Evolutionary conservation across 1,139 yeast genomes (phyloP), one percentile per base, ranked within the genome.

Genomic region (Yamadazyma dushanensis): DNA sequence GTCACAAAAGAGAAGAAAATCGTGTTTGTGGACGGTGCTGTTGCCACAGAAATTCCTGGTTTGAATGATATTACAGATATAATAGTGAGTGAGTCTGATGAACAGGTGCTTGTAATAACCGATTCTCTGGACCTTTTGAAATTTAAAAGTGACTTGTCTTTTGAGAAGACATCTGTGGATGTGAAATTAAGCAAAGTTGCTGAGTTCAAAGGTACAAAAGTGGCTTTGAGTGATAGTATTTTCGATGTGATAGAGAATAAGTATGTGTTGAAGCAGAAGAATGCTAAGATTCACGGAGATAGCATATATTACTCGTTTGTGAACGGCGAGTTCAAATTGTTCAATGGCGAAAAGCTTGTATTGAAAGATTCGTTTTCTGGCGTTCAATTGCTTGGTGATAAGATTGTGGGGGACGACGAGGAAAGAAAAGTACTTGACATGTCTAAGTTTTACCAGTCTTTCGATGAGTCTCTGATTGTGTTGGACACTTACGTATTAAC

Each of bases 361-460:
- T 29, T 39, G 22, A 37, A 36, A 23, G 43, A 39, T 26, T 21
- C 24, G 15, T 38, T 38, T 18, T 32, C 28, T 8, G 13, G 13
- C 6, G 18, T 19, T 6, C 22, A 19, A 14, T 16, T 39, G n/a
- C n/a, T 36, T 3, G 29, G 35, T 3, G 27, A 36, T 11, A 28
- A 35, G 8, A 24, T 45, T 24, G 29, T 46, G 2, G 37, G 36
- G 27, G 36, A 35, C 3, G 40, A 38, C 21, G 31, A 32, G 4
- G 44, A 45, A 21, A 50, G 53, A 30, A 41, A 44, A n/a, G 46
- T 62, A 10, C 51, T 52, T 29, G 67, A 65, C 38, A 47, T 66
- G 32, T 51, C 59, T 7, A 63, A 63, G 38, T 60, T 56, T 24
- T 50, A 59, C 35, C 36, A 46, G 3, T 47, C 57, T 13, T 33